Evolutionary conservation across 306 rosid genomes (phyloP).

Genomic region (Vigna mungo): DNA sequence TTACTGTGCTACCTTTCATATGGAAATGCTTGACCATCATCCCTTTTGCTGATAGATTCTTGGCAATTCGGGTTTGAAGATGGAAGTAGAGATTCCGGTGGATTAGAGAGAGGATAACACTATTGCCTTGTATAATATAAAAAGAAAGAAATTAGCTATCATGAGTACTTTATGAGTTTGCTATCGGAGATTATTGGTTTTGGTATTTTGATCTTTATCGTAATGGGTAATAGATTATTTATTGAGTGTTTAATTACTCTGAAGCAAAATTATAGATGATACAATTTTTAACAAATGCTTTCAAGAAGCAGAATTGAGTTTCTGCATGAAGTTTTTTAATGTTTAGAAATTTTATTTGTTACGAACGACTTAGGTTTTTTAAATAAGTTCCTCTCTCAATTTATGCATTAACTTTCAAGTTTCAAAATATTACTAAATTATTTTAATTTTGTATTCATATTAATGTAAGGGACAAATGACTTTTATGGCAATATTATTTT

Average conservation of each 20-base stretch:
- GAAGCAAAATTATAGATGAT: slow-evolving; percentile 26
- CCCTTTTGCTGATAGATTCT: slow-evolving; percentile 59
- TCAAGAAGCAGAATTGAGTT: neutral
- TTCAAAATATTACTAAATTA: too few species aligned
- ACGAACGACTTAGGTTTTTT: neutral
- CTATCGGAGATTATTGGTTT: slow-evolving; percentile 36
- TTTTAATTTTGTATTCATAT: too few species aligned
- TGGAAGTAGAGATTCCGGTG: slow-evolving; percentile 80
- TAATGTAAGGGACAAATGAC: too few species aligned
- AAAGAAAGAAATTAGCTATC: neutral
- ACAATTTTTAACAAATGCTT: neutral
- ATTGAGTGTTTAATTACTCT: slow-evolving; percentile 8
- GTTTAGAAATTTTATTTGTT: neutral
- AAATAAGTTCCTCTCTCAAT: too few species aligned
- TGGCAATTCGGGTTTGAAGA: slow-evolving; percentile 65
- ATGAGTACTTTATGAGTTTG: slow-evolving; percentile 28
- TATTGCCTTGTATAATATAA: slow-evolving; percentile 28
- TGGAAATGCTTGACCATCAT: slow-evolving; percentile 35
- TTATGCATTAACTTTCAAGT: too few species aligned
- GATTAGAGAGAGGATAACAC: slow-evolving; percentile 49
- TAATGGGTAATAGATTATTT: slow-evolving; percentile 30
- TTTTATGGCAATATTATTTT: too few species aligned
- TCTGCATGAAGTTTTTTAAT: slow-evolving; percentile 1
- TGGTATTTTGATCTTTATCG: slow-evolving; percentile 34
- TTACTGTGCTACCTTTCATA: slow-evolving; percentile 33